These are phyloP conservation scores for Wickerhamiella bombiphila DNA, from an alignment of 805 yeast genomes.

Conservation along the genomic window DNA sequence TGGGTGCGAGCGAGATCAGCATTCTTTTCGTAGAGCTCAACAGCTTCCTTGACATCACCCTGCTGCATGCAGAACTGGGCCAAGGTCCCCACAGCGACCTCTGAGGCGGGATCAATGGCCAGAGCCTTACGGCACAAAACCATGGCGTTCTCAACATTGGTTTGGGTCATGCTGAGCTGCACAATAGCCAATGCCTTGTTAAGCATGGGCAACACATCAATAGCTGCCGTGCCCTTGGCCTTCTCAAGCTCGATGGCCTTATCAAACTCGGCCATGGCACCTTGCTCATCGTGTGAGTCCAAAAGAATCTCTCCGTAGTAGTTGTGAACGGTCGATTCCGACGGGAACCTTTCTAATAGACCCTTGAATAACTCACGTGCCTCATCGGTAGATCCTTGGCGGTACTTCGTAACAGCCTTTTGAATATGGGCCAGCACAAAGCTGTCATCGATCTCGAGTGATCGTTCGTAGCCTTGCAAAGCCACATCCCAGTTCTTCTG, in stretches of 20 bases:
- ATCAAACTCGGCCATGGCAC: slow-evolving; percentile 74
- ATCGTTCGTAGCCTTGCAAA: slow-evolving; percentile 54
- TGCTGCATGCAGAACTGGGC: slow-evolving; percentile 83
- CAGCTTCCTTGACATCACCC: slow-evolving; percentile 71
- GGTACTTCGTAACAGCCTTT: slow-evolving; percentile 81
- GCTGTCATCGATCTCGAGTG: slow-evolving; percentile 55
- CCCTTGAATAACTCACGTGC: slow-evolving; percentile 47
- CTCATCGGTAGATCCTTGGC: slow-evolving; percentile 44
- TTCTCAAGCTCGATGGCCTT: slow-evolving; percentile 67
- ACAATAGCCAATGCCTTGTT: slow-evolving; percentile 61
- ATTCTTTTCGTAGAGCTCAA: slow-evolving; percentile 66
- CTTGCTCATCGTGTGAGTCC: slow-evolving; percentile 57
- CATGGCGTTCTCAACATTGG: slow-evolving; percentile 43
- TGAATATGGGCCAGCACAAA: slow-evolving; percentile 83
- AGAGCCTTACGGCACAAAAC: slow-evolving; percentile 58
- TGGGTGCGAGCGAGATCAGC: slow-evolving; percentile 68
- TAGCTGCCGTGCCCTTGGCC: slow-evolving; percentile 37
- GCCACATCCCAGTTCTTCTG: slow-evolving; percentile 64
- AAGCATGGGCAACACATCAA: slow-evolving; percentile 79
- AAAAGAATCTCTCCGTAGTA: slow-evolving; percentile 89
- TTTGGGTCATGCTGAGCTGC: slow-evolving; percentile 20
- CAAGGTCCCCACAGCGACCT: slow-evolving; percentile 75
- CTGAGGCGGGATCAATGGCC: slow-evolving; percentile 73
- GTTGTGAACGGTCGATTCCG: slow-evolving; percentile 83
- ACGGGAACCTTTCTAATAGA: slow-evolving; percentile 53